Conservation (phyloP, 202 grass and related monocot genomes). For the Cymbopogon flexuosus region DNA sequence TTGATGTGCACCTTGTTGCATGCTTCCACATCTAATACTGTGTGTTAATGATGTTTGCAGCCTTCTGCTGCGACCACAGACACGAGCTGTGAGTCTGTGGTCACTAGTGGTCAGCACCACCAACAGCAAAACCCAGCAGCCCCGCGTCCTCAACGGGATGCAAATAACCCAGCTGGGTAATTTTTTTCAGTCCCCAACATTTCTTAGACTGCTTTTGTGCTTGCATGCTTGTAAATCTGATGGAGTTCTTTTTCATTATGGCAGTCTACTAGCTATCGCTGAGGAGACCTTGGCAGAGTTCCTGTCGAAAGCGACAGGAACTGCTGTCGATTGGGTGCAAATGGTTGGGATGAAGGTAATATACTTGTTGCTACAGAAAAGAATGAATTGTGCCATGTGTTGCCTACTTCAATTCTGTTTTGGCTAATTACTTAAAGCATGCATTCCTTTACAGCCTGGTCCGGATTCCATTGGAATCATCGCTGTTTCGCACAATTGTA, state of each 20-base stretch:
- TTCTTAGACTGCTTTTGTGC: background rate
- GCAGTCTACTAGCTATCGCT: constrained; percentile 88
- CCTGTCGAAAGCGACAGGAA: constrained; percentile 90
- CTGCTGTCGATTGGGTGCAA: constrained; percentile 98
- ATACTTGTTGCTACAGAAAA: background rate
- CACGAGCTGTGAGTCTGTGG: constrained; percentile 93
- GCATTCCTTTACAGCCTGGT: constrained; percentile 78
- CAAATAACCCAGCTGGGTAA: constrained; percentile 96
- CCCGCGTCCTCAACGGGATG: constrained; percentile 73
- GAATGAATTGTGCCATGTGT: constrained; percentile 18
- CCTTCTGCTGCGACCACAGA: constrained; percentile 74
- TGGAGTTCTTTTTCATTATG: background rate
- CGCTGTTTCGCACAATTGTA: constrained; percentile 91
- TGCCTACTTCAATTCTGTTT: constrained; percentile 24
- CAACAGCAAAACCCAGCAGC: constrained; percentile 71
- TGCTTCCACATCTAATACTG: constrained; percentile 26
- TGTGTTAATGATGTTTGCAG: constrained; percentile 34
- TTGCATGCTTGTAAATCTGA: background rate
- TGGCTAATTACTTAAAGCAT: background rate
- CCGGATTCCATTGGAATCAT: constrained; percentile 99
- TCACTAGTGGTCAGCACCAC: constrained; percentile 86
- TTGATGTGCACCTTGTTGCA: background rate
- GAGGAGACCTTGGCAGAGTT: constrained; percentile 98
- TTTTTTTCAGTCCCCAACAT: background rate
- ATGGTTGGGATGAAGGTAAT: constrained; percentile 99